Base-by-base conservation (phyloP, 306 rosid species). In the Rosa persica region DNA sequence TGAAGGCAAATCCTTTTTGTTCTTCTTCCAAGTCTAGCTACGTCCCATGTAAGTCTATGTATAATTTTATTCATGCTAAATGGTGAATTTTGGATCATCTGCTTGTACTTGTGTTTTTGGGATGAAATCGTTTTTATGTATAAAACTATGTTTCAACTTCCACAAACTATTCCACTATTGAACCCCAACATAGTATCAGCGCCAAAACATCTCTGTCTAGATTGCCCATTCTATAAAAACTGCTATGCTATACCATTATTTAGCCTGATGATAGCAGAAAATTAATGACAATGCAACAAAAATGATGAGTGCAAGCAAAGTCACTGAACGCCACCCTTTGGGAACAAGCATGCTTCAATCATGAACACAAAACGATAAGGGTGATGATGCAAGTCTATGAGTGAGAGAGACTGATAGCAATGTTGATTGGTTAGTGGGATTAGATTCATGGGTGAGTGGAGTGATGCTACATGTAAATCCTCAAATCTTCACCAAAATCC, bases 301-400 rank as follows among this genome's bases (percentile, higher is more conserved):
- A 25, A 49, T 48, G 34, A 74, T 73, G 70, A 54, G 83, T 44
- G 73, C 61, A 67, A n/a, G 62, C 79, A 55, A 74, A n/a, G 75
- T 17, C 22, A 74, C 75, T 67, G 43, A 30, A 74, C 54, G 70
- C 73, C 75, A 67, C 46, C 83, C 79, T 80, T 74, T 57, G 70
- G 73, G 46, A 67, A 67, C 62, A 80, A 74, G 79, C 79, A 80
- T 67, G 70, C 83, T 47, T 72, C 48, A 72, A 62, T 61, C 12
- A 54, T 40, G 52, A 52, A 40, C 44, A 43, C 67, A 49, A 40
- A 9, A 27, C 22, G 75, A 22, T 6, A 38, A 38, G 22, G 17
- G 23, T 38, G 17, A 66, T 40, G 22, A 55, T 39, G 47, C 67
- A 51, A 23, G 22, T 36, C 75, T 38, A 6, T 23, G 83, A 66